Conservation (phyloP, 1,284 basidiomycete genomes). For the Stygiomarasmius scandens region DNA sequence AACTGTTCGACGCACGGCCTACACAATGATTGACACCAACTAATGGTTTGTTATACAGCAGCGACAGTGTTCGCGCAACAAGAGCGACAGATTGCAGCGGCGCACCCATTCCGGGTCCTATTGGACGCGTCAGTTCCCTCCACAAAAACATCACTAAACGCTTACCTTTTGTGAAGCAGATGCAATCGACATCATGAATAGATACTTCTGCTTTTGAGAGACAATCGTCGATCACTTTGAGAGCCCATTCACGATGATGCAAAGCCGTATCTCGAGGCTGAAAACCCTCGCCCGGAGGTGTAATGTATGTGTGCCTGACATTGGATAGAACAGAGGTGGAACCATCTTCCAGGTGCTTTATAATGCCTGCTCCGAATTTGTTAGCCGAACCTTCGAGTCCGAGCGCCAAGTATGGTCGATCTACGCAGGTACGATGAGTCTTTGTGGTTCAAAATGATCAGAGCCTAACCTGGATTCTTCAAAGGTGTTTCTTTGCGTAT, state of each 20-base stretch:
- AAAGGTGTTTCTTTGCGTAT: constrained; percentile 34
- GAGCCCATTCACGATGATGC: constrained; percentile 94
- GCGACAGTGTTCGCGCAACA: constrained; percentile 90
- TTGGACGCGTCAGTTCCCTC: background rate
- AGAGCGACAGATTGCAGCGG: constrained; percentile 94
- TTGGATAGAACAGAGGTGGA: constrained; percentile 77
- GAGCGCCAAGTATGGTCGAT: constrained; percentile 70
- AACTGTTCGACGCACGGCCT: constrained; percentile 71
- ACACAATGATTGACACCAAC: constrained; percentile 99
- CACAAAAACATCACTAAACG: background rate
- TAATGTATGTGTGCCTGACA: constrained; percentile 96
- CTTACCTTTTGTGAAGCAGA: constrained; percentile 95
- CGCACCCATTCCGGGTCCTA: constrained; percentile 98
- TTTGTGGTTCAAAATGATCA: background rate
- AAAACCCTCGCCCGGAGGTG: constrained; percentile 97
- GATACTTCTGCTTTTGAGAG: constrained; percentile 72
- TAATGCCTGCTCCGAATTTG: constrained; percentile 96
- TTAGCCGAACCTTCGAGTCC: constrained; percentile 97
- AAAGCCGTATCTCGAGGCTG: constrained; percentile 93
- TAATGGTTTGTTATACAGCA: constrained; percentile 89
- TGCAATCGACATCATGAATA: constrained; percentile 86
- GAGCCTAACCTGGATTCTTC: constrained; percentile 33
- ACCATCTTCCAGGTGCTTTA: constrained; percentile 79
- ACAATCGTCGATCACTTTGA: constrained; percentile 83
- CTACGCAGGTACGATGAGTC: constrained; percentile 34